A percentile compares a stretch with the other conserved stretches of the same genome.
These are phyloP conservation scores for Coniochaeta pulveracea DNA, from an alignment of 2,329 filamentous ascomycete species.

Conservation along the genomic window DNA sequence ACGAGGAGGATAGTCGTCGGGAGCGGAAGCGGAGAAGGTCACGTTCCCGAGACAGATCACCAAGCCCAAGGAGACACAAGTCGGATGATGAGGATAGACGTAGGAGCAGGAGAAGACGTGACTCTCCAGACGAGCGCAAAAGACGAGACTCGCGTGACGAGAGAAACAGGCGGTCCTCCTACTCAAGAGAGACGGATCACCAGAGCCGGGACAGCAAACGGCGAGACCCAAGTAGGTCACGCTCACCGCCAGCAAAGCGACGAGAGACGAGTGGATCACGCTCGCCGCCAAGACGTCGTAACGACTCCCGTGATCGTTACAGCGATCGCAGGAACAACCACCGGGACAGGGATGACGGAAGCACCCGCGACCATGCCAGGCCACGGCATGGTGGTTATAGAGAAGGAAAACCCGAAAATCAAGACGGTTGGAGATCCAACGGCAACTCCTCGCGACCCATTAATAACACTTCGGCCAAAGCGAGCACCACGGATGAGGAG, in stretches of 20 bases:
- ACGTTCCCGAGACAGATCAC: constrained; percentile 29
- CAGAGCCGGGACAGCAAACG: constrained; percentile 8
- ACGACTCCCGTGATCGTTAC: constrained; percentile 6
- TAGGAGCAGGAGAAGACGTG: constrained; percentile 4
- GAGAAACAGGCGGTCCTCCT: constrained; percentile 1
- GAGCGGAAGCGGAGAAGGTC: constrained; percentile 30
- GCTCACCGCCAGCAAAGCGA: constrained; percentile 4
- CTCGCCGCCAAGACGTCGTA: constrained; percentile 6
- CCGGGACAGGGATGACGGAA: constrained; percentile 9
- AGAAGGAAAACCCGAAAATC: neutral
- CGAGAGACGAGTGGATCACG: constrained; percentile 5
- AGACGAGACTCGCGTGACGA: constrained; percentile 12
- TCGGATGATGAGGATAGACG: constrained; percentile 15
- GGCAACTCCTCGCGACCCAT: constrained; percentile 8
- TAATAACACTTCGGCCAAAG: too few relatives aligned
- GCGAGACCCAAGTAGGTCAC: constrained; percentile 4
- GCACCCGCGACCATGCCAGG: constrained; percentile 1
- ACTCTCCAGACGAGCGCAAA: constrained; percentile 3
- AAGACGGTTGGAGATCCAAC: constrained; percentile 9
- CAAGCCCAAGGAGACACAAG: constrained; percentile 25
- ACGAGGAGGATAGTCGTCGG: constrained; percentile 25
- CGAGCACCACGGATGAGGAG: constrained; percentile 26
- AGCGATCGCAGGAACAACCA: constrained; percentile 7
- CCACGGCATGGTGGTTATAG: neutral
- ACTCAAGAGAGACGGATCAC: constrained; percentile 3